Conservation (phyloP, 2,329 filamentous ascomycete species). For the Phialocephala sp. region DNA sequence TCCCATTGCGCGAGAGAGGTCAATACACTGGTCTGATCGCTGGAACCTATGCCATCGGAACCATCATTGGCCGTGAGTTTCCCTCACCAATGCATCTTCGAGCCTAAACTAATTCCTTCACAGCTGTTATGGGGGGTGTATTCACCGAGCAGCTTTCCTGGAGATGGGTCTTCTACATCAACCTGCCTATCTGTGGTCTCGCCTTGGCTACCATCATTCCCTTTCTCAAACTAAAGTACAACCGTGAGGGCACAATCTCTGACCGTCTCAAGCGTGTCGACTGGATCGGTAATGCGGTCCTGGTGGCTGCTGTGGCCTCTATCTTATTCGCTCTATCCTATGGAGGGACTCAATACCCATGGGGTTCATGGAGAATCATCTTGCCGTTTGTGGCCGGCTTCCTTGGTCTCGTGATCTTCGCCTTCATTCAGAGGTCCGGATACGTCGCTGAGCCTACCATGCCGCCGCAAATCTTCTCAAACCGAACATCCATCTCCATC, state of each 20-base stretch:
- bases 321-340: constrained; percentile 83
- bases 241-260: constrained; percentile 47
- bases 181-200: constrained; percentile 29
- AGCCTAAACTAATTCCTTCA: background rate
- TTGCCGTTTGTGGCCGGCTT: constrained; percentile 64
- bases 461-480: constrained; percentile 72
- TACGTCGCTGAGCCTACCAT: constrained; percentile 73
- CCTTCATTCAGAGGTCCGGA: constrained; percentile 49
- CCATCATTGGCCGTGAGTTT: constrained; percentile 24
- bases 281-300: constrained; percentile 62
- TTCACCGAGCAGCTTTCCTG: constrained; percentile 21
- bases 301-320: constrained; percentile 77
- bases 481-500: constrained; percentile 67
- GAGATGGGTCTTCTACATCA: constrained; percentile 25
- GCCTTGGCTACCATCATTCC: constrained; percentile 56
- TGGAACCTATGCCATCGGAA: constrained; percentile 24
- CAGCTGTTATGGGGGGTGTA: constrained; percentile 22
- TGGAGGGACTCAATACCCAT: constrained; percentile 74
- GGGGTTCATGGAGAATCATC: constrained; percentile 30
- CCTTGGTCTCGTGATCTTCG: constrained; percentile 62
- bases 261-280: constrained; percentile 64
- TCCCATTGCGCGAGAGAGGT: constrained; percentile 19
- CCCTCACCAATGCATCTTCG: background rate
- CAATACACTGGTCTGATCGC: constrained; percentile 22
- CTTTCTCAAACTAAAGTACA: constrained; percentile 67